A percentile compares a stretch with the other conserved stretches of the same genome.
phyloP scores from a whole-genome alignment of 345 rosid genomes.

The Nephelium lappaceum region DNA sequence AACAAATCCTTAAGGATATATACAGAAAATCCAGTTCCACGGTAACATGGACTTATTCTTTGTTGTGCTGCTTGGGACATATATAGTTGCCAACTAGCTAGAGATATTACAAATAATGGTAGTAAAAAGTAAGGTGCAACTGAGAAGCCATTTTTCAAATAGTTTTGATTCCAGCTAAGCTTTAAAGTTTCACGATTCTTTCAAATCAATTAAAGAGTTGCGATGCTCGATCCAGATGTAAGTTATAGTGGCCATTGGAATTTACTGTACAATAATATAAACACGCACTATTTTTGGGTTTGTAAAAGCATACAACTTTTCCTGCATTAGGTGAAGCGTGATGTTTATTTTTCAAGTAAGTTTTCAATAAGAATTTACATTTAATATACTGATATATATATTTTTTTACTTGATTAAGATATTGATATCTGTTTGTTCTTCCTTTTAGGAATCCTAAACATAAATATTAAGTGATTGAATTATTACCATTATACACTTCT shows the following conservation, averaged over 20 bases:
- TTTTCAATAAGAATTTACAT: no score
- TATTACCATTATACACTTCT: no score
- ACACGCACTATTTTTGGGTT: background rate
- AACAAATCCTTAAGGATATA: no score
- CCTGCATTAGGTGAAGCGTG: no score
- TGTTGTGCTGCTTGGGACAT: background rate
- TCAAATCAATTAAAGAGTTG: conserved; percentile 20
- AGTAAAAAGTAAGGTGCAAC: background rate
- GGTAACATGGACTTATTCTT: no score
- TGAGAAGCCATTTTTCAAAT: background rate
- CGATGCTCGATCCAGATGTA: background rate
- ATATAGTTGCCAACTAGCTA: conserved; percentile 17
- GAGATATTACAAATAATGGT: background rate
- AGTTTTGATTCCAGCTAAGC: conserved; percentile 26
- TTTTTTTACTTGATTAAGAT: no score
- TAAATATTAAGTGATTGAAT: no score
- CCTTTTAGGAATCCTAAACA: no score
- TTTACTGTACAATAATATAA: background rate
- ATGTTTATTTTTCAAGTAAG: no score
- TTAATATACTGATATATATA: no score
- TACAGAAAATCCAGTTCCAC: no score
- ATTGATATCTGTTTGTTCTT: no score
- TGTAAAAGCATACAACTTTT: background rate
- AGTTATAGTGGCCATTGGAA: background rate
- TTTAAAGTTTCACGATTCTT: conserved; percentile 16